Evolutionary conservation across 1,284 basidiomycete genomes (phyloP), one percentile per base, ranked within the genome.

Genomic region (Rhodotorula sp.): DNA sequence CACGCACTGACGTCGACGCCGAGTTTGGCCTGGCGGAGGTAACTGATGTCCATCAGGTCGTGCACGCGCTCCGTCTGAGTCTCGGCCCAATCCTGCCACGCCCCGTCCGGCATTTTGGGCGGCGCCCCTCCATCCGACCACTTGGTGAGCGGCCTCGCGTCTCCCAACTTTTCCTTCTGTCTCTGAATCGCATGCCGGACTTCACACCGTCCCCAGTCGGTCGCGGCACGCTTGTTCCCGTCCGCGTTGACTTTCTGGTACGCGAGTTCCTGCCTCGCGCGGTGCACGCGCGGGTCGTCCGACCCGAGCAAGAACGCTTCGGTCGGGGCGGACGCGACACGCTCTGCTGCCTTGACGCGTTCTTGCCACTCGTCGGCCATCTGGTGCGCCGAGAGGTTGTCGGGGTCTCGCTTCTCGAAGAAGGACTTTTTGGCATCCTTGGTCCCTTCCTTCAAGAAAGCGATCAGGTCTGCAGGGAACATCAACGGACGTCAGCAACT

Each of bases 101-200:
- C 89, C 77, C 91, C 93, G 78, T 96, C 93, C 1, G 89, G 89
- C 69, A 95, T 83, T 77, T 91, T 92, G 79, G 91, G 94, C 64
- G 86, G 88, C 17, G 92, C 93, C 76, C 89, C 91, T 87, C 91
- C 91, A 83, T 96, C 93, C 71, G 95, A 91, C 94, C 94, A 97
- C 76, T 87, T 88, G 0, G 95, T 97, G 49, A 95, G 82, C 0
- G 94, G 93, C 42, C 94, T 87, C 77, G 92, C 90, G 29, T 86
- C 83, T 7, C 94, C 94, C 37, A 97, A 82, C 17, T 84, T 82
- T 77, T 96, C 93, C 72, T 95, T 91, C 14, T 92, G 84, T 46
- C 94, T 85, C 15, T 91, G 90, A 53, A 91, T 87, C 72, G 93
- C 91, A 82, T 97, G 94, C 44, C 94, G 87, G 59, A 90, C 91